Conservation (phyloP, 768 basidiomycete genomes). For the Strobilomyces confusus region DNA sequence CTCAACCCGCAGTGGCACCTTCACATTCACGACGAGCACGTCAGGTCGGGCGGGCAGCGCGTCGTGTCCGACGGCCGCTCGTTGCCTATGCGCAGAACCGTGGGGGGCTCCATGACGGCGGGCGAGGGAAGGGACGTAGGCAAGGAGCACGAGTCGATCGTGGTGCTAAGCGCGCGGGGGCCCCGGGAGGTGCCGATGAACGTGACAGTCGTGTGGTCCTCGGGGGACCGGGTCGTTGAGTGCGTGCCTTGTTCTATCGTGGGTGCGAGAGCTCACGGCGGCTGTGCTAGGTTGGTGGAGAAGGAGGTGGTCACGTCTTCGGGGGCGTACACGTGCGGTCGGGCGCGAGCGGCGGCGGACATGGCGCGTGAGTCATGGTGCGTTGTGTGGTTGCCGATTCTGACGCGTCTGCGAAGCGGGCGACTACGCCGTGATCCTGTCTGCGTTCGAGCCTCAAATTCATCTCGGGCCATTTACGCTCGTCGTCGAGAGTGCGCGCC, state of each 20-base stretch:
- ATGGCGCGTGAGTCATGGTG: conserved; percentile 45
- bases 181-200: conserved; percentile 71
- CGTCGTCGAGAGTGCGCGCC: conserved; percentile 54
- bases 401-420: conserved; percentile 39
- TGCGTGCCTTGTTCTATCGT: conserved; percentile 37
- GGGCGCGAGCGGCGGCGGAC: conserved; percentile 50
- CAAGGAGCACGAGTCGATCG: conserved; percentile 33
- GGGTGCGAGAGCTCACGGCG: not conserved
- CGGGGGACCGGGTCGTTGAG: conserved; percentile 72
- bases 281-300: conserved; percentile 44
- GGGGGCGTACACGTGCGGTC: conserved; percentile 79
- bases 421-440: conserved; percentile 79
- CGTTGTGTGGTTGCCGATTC: not conserved
- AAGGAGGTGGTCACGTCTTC: conserved; percentile 72
- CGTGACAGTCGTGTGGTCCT: conserved; percentile 67
- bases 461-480: conserved; percentile 66
- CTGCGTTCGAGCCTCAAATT: conserved; percentile 69
- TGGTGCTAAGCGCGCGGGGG: conserved; percentile 48
- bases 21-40: conserved; percentile 41
- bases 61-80: not conserved
- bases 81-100: not conserved
- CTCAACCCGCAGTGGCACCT: conserved; percentile 86
- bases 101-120: conserved; percentile 7
- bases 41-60: conserved; percentile 2
- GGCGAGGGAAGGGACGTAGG: not conserved